phyloP scores from a whole-genome alignment of 441 rosid genomes.

The Flueggea neowawraea region DNA sequence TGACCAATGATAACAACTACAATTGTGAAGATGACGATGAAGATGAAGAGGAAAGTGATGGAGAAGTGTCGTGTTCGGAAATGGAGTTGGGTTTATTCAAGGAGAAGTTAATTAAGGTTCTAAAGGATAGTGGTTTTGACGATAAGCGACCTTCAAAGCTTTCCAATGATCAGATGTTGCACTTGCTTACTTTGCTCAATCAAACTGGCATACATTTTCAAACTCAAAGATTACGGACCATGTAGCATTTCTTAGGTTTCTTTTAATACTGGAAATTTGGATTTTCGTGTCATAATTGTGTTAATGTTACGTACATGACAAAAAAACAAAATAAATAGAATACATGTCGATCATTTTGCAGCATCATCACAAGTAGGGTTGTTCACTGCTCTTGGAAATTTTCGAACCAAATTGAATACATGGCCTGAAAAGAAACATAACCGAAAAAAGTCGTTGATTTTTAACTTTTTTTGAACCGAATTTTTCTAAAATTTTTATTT shows the following conservation, averaged over 20 bases:
- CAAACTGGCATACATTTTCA: conserved; percentile 60
- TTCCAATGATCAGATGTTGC: conserved; percentile 51
- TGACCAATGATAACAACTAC: not conserved
- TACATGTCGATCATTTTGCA: too few relatives aligned
- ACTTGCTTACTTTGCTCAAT: conserved; percentile 51
- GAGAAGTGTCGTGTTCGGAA: conserved; percentile 29
- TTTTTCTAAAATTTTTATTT: too few relatives aligned
- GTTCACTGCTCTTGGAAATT: too few relatives aligned
- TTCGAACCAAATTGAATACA: too few relatives aligned
- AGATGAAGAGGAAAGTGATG: conserved; percentile 18
- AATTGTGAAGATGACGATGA: conserved; percentile 17
- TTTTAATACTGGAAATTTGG: too few relatives aligned
- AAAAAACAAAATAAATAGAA: too few relatives aligned
- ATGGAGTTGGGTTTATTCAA: conserved; percentile 43
- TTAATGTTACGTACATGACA: too few relatives aligned
- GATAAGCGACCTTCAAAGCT: conserved; percentile 83
- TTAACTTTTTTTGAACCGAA: too few relatives aligned
- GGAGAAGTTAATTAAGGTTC: conserved; percentile 45
- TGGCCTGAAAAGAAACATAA: too few relatives aligned
- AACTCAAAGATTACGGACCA: conserved; percentile 20
- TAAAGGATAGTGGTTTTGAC: conserved; percentile 47
- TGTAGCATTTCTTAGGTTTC: conserved; percentile 1
- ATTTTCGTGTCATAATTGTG: too few relatives aligned
- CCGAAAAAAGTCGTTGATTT: too few relatives aligned
- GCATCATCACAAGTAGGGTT: too few relatives aligned